These are phyloP conservation scores for Cutaneotrichosporon sp. DNA, from an alignment of 1,284 basidiomycete genomes.

Conservation along the genomic window DNA sequence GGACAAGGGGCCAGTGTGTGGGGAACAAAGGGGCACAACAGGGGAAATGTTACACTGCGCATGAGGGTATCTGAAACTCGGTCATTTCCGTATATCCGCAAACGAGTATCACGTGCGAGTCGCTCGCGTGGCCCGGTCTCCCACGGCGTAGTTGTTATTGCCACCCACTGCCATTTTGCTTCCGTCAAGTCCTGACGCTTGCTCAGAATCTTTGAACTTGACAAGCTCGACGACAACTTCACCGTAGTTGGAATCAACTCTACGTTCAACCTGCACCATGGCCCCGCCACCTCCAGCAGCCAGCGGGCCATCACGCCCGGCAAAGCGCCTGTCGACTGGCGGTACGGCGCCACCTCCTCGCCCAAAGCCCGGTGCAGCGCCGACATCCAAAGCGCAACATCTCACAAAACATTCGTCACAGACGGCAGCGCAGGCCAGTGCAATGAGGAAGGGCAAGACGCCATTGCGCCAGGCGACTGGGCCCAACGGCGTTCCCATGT, in stretches of 20 bases:
- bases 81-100: slow-evolving; percentile 5
- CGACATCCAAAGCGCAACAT: background rate
- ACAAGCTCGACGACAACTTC: background rate
- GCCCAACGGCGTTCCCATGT: background rate
- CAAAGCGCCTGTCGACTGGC: background rate
- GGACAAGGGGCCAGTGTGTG: too few relatives aligned
- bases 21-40: too few relatives aligned
- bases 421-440: background rate
- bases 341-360: background rate
- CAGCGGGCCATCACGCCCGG: slow-evolving; percentile 5
- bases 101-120: too few relatives aligned
- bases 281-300: slow-evolving; percentile 1
- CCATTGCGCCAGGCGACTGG: slow-evolving; percentile 13
- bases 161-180: background rate
- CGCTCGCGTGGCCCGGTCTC: background rate
- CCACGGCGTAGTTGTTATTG: background rate
- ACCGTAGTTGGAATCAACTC: background rate
- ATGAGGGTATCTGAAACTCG: background rate
- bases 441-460: slow-evolving; percentile 25
- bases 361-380: background rate
- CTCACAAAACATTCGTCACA: background rate
- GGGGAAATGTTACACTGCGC: too few relatives aligned
- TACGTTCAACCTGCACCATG: slow-evolving; percentile 1
- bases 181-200: background rate
- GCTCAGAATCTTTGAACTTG: background rate